Percentiles rank a stretch among this genome's conserved stretches.
Conservation (phyloP, 2,329 filamentous ascomycete species). For the Blastomyces parvus region DNA sequence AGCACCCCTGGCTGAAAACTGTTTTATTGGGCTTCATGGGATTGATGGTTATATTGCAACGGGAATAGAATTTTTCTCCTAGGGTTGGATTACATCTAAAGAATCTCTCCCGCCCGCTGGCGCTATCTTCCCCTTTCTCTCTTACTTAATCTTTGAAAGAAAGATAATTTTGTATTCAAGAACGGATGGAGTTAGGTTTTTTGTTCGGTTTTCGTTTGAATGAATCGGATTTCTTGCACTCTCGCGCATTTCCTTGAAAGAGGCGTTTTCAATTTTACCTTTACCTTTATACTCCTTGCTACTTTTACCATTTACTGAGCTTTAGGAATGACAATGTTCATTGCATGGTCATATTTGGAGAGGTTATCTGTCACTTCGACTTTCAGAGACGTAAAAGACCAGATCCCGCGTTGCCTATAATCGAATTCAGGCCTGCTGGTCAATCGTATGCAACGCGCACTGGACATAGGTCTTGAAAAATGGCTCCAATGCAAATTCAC, state of each 20-base stretch:
- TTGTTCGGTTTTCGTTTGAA: background rate
- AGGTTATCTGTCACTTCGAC: too few relatives aligned
- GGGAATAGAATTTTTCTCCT: slow-evolving; percentile 52
- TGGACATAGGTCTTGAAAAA: background rate
- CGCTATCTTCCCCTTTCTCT: slow-evolving; percentile 2
- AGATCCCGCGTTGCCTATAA: too few relatives aligned
- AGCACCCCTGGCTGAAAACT: slow-evolving; percentile 95
- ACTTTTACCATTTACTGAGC: background rate
- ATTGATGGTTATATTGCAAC: slow-evolving; percentile 79
- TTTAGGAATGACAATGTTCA: background rate
- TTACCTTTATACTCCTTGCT: background rate
- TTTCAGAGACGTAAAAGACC: too few relatives aligned
- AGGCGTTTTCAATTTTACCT: background rate
- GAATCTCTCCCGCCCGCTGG: too few relatives aligned
- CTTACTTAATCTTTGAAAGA: background rate
- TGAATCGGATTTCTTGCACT: background rate
- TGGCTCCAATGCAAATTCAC: background rate
- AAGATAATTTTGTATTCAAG: background rate
- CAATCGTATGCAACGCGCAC: background rate
- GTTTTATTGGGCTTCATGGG: slow-evolving; percentile 94
- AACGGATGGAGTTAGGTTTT: background rate
- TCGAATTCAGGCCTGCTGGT: background rate
- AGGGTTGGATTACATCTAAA: background rate
- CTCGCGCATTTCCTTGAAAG: background rate
- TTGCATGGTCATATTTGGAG: background rate